Base-by-base conservation (phyloP, 1,139 yeast genomes). In the Casaregolazyma suthepensis region DNA sequence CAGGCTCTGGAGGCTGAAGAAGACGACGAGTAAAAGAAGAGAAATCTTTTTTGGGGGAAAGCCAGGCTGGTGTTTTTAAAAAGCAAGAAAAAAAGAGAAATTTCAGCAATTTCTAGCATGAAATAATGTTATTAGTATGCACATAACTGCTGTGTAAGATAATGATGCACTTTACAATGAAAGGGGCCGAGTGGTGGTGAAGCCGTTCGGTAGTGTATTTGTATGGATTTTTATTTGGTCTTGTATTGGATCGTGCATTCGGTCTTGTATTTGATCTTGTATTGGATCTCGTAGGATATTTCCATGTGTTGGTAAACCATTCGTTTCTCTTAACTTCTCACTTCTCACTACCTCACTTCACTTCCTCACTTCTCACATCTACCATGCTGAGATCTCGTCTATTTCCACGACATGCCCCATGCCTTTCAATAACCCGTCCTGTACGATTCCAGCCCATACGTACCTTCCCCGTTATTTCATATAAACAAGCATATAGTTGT, bases 1-100 rank as follows among this genome's bases (percentile, higher is more conserved):
- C 97, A 91, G 82, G 89, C 96, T 76, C 84, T 88, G 78, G 96
- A 81, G 73, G 91, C 87, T 77, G 95, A 87, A 76, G 88, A 84
- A 76, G 68, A 67, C 58, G 79, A 77, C 66, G 78, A 76, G 67
- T 72, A 74, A 70, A 38, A 43, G 46, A 42, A 40, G 45, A 23
- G 35, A 35, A 45, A 12, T 26, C 10, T 26, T 7, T 26, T 26
- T 12, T 26, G 6, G 6, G 31, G 31, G 50, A 47, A 10, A 43
- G 45, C 37, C 42, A 17, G 31, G 40, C 42, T 47, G 45, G 45
- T 18, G 15, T 47, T 47, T 26, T n/a, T 18, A 35, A 29, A 47
- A 38, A 40, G 19, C 44, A 26, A 47, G 23, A 47, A 47, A 47
- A 50, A 47, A 37, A 43, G 37, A 31, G 45, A 50, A 50, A 50